These are phyloP conservation scores for Leucoagaricus sp. DNA, from an alignment of 1,284 basidiomycete genomes.

Conservation along the genomic window DNA sequence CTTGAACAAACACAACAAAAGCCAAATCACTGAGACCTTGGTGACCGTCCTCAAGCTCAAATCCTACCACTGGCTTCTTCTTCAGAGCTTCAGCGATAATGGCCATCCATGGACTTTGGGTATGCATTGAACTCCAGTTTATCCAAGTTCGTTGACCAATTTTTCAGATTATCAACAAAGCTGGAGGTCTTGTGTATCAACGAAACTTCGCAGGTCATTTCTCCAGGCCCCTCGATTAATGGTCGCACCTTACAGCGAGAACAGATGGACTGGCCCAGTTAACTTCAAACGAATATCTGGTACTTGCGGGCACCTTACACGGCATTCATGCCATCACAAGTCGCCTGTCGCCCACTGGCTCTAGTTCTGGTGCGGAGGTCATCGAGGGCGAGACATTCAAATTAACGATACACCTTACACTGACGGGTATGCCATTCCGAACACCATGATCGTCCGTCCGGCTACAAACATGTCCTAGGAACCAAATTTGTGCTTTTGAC, in stretches of 20 bases:
- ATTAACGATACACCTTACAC: slow-evolving; percentile 85
- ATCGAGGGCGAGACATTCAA: slow-evolving; percentile 96
- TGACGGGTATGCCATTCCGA: slow-evolving; percentile 72
- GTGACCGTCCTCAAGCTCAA: neutral
- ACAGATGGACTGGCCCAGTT: slow-evolving; percentile 85
- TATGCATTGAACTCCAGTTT: slow-evolving; percentile 28
- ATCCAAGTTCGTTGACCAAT: slow-evolving; percentile 12
- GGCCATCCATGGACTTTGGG: slow-evolving; percentile 84
- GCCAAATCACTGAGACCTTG: too few relatives aligned
- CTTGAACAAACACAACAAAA: too few relatives aligned
- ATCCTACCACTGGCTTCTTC: neutral
- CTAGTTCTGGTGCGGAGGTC: slow-evolving; percentile 86
- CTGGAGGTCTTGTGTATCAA: slow-evolving; percentile 95
- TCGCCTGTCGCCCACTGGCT: slow-evolving; percentile 82
- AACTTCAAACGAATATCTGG: slow-evolving; percentile 96
- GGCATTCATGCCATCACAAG: slow-evolving; percentile 98
- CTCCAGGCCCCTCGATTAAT: neutral
- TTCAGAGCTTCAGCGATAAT: slow-evolving; percentile 34
- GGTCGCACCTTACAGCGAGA: slow-evolving; percentile 15
- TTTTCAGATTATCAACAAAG: slow-evolving; percentile 94
- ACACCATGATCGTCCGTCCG: slow-evolving; percentile 1
- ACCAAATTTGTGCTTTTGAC: slow-evolving; percentile 97
- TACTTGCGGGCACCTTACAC: slow-evolving; percentile 95
- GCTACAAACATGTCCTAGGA: slow-evolving; percentile 49
- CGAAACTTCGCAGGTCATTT: slow-evolving; percentile 82